Base-by-base conservation (phyloP, 2,329 filamentous ascomycete species). In the Geosmithia morbida region DNA sequence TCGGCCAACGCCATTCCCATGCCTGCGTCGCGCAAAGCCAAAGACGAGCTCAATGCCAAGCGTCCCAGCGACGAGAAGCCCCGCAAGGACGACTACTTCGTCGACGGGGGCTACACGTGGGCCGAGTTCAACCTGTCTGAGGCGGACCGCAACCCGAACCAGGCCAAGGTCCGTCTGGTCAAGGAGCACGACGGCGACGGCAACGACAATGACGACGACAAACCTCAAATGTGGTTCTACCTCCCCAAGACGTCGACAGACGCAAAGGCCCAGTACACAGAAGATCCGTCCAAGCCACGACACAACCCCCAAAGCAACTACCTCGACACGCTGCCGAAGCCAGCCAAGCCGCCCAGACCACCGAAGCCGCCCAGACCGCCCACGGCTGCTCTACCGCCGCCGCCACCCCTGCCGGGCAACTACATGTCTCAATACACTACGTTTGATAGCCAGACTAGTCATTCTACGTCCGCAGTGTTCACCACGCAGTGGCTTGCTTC, bases 191-290 rank as follows among this genome's bases (percentile, higher is more conserved):
- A 37, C 33, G 33, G 13, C 33, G 11, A 37, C 33, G 13, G 11
- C 33, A 37, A 16, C 33, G 13, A 37, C 11, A 69, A 94, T 49
- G 79, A 94, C 57, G 13, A 37, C 11, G 69, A 94, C 49, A 79
- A 94, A 57, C 63, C 95, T 8, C 65, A 65, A 51, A 85, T 95
- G 17, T 97, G 89, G 87, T 77, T 87, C 66, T 97, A 96, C 61
- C 73, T 98, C 50, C 87, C 87, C 30, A 79, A 79, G 60, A 77
- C 75, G 18, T 97, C 90, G 19, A 96, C 90, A 7, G 90, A 97
- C 58, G 85, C 87, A 47, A 88, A 83, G 62, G 83, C 88, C 22
- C 87, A 94, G 61, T 98, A 92, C 65, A 94, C 89, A 4, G 85
- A 92, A 56, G 81, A 94, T 64, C 77, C 75, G 42, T 52, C 57